Conservation (phyloP, 1,139 yeast genomes). For the Meyerozyma smithsonii region DNA sequence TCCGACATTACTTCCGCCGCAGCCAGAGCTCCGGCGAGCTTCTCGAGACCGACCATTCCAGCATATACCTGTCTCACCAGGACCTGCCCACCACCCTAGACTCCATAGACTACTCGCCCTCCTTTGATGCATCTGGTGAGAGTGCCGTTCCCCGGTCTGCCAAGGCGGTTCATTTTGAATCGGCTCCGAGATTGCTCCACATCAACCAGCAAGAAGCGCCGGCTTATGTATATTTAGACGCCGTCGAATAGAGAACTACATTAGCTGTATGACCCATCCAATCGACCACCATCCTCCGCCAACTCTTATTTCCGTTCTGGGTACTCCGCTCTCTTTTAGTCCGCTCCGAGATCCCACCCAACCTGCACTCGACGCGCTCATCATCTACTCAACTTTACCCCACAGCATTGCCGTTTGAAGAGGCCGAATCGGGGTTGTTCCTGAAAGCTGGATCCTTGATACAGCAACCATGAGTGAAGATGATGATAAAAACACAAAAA, state of each 20-base stretch:
- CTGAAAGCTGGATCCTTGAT: background rate
- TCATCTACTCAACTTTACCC: background rate
- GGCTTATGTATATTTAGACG: slow-evolving; percentile 2
- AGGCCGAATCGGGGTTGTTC: no score
- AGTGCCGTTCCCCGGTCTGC: background rate
- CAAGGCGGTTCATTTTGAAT: slow-evolving; percentile 2
- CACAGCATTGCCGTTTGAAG: background rate
- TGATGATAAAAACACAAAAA: slow-evolving; percentile 3
- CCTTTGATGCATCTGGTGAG: background rate
- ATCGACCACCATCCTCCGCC: no score
- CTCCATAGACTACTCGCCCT: background rate
- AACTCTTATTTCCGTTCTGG: no score
- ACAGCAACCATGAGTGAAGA: slow-evolving; percentile 1
- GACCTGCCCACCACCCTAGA: slow-evolving; percentile 73
- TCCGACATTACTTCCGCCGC: background rate
- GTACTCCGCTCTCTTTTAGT: no score
- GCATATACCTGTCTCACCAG: slow-evolving; percentile 24
- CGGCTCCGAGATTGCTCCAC: background rate
- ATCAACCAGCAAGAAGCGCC: slow-evolving; percentile 2
- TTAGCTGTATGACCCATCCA: no score
- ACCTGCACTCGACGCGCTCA: no score
- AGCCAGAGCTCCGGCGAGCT: background rate
- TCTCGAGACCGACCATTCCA: background rate
- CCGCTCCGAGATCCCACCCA: no score
- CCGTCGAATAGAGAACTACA: background rate